Percentiles rank a stretch among this genome's conserved stretches.
Evolutionary conservation across 352 stramenopile species (phyloP).

Genomic region (Phytopythium montanum): DNA sequence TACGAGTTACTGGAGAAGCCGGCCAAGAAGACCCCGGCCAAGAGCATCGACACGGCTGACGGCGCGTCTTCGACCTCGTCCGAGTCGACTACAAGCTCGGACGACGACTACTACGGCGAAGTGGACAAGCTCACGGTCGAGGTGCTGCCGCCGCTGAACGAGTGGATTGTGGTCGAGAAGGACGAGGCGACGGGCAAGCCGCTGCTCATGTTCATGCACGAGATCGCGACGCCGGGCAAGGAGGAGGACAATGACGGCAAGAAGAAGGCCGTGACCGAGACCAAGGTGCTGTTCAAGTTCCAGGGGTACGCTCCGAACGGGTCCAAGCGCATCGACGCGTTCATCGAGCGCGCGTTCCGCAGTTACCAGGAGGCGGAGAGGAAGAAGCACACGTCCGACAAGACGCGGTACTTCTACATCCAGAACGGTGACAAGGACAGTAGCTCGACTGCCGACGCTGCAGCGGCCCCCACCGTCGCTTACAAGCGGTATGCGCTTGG

Average conservation of each 20-base stretch:
- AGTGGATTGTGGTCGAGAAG: too few species aligned
- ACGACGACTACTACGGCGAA: too few species aligned
- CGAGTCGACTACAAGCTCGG: too few species aligned
- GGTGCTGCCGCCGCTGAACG: too few species aligned
- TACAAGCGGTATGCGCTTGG: conserved; percentile 79
- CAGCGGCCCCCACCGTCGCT: not conserved
- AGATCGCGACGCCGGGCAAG: conserved; percentile 5
- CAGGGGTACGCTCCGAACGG: conserved; percentile 12
- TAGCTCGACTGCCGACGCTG: not conserved
- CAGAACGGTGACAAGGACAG: conserved; percentile 12
- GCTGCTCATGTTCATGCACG: conserved; percentile 17
- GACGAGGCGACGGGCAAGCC: too few species aligned
- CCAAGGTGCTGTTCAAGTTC: conserved; percentile 25
- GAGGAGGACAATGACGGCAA: conserved; percentile 15
- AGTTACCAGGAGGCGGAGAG: conserved; percentile 32
- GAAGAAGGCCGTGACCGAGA: conserved; percentile 19
- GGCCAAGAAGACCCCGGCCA: conserved; percentile 6
- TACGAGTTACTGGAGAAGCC: conserved; percentile 35
- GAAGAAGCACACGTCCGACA: conserved; percentile 29
- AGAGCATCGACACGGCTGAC: too few species aligned
- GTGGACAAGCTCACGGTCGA: too few species aligned
- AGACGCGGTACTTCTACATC: conserved; percentile 43
- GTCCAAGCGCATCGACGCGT: conserved; percentile 33
- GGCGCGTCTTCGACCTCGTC: not conserved
- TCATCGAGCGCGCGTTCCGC: conserved; percentile 30